A percentile compares a stretch with the other conserved stretches of the same genome.
phyloP scores from a whole-genome alignment of 495 filamentous ascomycete genomes.

The Penicillium alfredii region DNA sequence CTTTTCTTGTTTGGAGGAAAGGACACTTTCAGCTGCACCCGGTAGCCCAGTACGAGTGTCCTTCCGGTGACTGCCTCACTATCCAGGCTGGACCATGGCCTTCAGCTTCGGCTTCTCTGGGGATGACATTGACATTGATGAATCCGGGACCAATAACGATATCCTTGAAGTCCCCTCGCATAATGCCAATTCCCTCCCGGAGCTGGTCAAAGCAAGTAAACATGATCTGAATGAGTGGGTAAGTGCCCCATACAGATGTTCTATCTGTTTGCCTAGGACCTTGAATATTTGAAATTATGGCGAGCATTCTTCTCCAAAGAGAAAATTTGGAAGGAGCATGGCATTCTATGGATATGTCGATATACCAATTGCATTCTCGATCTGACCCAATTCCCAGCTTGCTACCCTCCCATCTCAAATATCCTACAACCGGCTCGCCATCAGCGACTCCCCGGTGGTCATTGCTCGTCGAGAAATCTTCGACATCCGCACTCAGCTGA shows the following conservation, averaged over 20 bases:
- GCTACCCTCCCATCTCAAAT: constrained; percentile 70
- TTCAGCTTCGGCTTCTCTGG: constrained; percentile 81
- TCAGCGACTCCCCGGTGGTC: constrained; percentile 41
- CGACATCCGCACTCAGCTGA: constrained; percentile 88
- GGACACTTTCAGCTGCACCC: no score
- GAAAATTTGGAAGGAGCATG: no score
- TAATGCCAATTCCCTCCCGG: constrained; percentile 20
- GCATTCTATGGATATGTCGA: no score
- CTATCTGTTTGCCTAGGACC: background rate
- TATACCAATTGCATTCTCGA: no score
- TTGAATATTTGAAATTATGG: no score
- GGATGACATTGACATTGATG: constrained; percentile 73
- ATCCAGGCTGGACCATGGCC: constrained; percentile 14
- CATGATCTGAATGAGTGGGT: constrained; percentile 46
- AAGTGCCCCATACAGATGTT: constrained; percentile 13
- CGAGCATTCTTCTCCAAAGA: no score
- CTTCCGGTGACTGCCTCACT: no score
- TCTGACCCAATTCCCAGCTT: no score
- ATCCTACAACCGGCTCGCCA: constrained; percentile 58
- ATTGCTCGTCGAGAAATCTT: constrained; percentile 85
- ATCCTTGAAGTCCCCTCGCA: constrained; percentile 6
- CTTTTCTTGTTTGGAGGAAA: no score
- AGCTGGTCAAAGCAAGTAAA: constrained; percentile 29
- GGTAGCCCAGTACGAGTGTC: no score
- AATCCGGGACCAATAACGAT: constrained; percentile 29